Conservation (phyloP, 2,329 filamentous ascomycete species). For the Trichoderma sp. region DNA sequence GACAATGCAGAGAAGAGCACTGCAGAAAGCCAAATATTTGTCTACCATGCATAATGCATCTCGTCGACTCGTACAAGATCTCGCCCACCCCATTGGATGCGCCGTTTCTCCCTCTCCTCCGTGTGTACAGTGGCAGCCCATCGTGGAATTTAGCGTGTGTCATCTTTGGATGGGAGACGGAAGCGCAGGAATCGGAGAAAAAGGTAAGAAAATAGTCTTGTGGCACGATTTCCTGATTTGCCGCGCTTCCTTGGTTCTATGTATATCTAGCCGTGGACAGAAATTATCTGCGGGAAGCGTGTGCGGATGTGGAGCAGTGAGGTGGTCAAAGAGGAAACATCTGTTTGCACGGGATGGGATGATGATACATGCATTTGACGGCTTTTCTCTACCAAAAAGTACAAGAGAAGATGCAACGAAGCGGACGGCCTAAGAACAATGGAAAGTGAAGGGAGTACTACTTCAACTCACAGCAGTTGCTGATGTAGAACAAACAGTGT, state of each 20-base stretch:
- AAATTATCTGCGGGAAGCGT: background rate
- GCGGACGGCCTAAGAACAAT: background rate
- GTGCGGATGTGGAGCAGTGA: background rate
- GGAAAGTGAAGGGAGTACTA: background rate
- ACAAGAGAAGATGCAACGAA: background rate
- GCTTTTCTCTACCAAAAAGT: background rate
- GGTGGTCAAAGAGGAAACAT: background rate
- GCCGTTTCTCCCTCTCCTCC: too few species aligned
- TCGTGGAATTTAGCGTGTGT: background rate
- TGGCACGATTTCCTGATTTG: background rate
- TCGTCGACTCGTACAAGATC: background rate
- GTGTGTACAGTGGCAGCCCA: background rate
- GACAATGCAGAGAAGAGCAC: background rate
- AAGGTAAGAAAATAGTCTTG: background rate
- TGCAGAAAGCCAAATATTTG: background rate
- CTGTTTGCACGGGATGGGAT: constrained; percentile 2
- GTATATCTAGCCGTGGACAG: background rate
- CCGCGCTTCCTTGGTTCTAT: background rate
- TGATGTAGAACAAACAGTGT: background rate
- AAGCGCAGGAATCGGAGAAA: background rate
- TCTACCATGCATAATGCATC: background rate
- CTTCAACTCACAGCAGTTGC: background rate
- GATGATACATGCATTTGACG: background rate
- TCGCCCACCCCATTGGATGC: background rate
- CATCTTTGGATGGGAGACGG: background rate